Evolutionary conservation across 306 rosid species (phyloP), one percentile per base, ranked within the genome.

Genomic region (Lathyrus aphaca): DNA sequence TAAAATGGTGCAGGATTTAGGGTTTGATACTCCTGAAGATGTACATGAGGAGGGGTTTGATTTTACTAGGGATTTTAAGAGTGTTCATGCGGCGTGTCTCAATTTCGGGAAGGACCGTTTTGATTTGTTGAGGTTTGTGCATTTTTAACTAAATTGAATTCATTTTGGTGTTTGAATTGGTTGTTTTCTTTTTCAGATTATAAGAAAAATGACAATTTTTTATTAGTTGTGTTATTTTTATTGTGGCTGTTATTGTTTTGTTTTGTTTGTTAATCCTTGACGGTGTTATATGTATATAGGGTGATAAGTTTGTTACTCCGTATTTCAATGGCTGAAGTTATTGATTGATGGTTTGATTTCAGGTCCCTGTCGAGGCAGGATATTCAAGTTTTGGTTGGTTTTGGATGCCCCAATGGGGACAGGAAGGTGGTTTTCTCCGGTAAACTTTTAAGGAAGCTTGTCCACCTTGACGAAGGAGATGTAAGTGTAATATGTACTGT

Each of bases 401-500:
- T 83, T 72, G 98, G 98, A 67, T 94, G 98, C 83, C 96, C 95
- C 16, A 94, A 79, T 78, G 77, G 66, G 9, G 97, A 94, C 80
- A 88, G 82, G 75, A 90, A 86, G 79, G 95, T 94, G 77, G 95
- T 90, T 88, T 94, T 90, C 78, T 90, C 98, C 37, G 84, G 92
- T 16, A 94, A 90, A 76, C 87, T 94, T 69, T 80, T 94, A 10
- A 88, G 98, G 83, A 90, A 87, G 85, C 89, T 68, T 23, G 86
- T 67, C 71, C 96, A 94, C 83, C 95, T 94, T 19, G 98, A 94
- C 60, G 98, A 94, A 82, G 98, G 97, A 85, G 98, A 94, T 83
- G 98, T 90, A 81, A 90, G 98, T 71, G 11, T 39, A 8, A 57
- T 50, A 19, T 5, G 1, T 53, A 40, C 64, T 9, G 48, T 79